Percentiles rank a stretch among this genome's conserved stretches.
phyloP scores from a whole-genome alignment of 225 moss, liverwort and hornwort species.

The Rhytidiadelphus loreus region DNA sequence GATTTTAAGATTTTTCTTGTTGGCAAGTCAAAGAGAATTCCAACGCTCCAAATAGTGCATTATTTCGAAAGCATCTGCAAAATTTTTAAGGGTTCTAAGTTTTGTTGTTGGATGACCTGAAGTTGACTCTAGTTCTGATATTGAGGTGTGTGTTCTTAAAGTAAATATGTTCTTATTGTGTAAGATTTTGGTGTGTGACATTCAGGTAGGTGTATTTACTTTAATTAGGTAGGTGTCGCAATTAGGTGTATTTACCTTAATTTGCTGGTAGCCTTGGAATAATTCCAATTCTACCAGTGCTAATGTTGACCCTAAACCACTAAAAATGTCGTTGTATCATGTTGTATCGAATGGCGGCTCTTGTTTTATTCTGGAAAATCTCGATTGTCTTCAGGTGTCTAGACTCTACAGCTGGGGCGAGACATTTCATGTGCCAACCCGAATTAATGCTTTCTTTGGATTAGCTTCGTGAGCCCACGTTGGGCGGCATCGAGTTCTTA shows the following conservation, averaged over 20 bases:
- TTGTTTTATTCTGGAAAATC: neutral
- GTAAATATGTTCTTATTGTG: neutral
- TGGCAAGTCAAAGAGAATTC: neutral
- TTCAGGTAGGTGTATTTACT: neutral
- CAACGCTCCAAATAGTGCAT: neutral
- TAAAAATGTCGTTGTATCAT: neutral
- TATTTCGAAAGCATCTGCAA: neutral
- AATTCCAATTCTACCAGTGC: neutral
- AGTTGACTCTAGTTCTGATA: neutral
- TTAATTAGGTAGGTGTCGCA: neutral
- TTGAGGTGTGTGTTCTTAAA: neutral
- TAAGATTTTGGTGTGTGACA: neutral
- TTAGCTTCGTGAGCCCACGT: neutral
- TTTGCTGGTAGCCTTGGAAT: neutral
- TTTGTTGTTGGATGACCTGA: neutral
- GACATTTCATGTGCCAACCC: neutral
- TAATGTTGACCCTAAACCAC: neutral
- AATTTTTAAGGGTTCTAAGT: neutral
- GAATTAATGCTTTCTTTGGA: neutral
- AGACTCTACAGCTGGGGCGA: neutral
- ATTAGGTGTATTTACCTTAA: neutral
- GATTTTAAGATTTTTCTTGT: neutral
- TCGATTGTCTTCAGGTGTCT: neutral
- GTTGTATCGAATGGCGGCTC: neutral
- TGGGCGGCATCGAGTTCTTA: neutral